Evolutionary conservation across 1,284 basidiomycete genomes (phyloP).

Genomic region (Pisolithus thermaeus): DNA sequence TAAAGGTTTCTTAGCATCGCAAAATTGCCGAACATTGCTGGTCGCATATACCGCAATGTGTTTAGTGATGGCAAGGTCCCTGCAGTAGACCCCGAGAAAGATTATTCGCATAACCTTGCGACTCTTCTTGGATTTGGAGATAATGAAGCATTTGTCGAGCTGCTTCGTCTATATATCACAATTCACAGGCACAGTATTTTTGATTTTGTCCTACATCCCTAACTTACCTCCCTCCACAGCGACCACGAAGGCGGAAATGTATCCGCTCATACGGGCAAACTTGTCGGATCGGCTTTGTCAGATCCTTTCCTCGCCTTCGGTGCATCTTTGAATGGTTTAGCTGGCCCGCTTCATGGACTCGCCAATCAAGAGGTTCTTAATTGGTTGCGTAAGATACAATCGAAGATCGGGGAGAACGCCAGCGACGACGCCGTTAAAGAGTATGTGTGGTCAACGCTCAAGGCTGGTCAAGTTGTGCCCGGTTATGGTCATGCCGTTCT

Average conservation of each 20-base stretch:
- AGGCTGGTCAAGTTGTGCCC: slow-evolving; percentile 87
- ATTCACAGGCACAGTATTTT: slow-evolving; percentile 68
- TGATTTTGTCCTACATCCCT: neutral
- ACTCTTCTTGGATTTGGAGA: slow-evolving; percentile 91
- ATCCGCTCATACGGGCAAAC: slow-evolving; percentile 93
- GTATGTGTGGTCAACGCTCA: slow-evolving; percentile 91
- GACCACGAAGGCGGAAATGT: slow-evolving; percentile 99
- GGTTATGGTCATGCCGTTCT: slow-evolving; percentile 97
- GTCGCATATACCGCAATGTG: slow-evolving; percentile 94
- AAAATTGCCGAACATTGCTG: slow-evolving; percentile 95
- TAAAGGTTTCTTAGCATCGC: slow-evolving; percentile 59
- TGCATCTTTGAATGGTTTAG: slow-evolving; percentile 93
- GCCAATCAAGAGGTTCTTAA: slow-evolving; percentile 94
- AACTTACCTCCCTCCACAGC: slow-evolving; percentile 32
- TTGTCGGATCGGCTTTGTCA: slow-evolving; percentile 96
- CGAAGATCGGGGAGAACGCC: slow-evolving; percentile 75
- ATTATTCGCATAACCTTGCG: slow-evolving; percentile 92
- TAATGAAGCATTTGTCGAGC: slow-evolving; percentile 86
- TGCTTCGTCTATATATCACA: slow-evolving; percentile 95
- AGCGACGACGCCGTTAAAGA: slow-evolving; percentile 84
- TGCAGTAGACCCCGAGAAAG: slow-evolving; percentile 81
- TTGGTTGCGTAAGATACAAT: slow-evolving; percentile 88
- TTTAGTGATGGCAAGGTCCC: slow-evolving; percentile 89
- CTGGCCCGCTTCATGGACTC: slow-evolving; percentile 94
- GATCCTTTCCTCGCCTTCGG: slow-evolving; percentile 97